Evolutionary conservation across 305 asterid genomes (phyloP).

Genomic region (Salvia sclarea): DNA sequence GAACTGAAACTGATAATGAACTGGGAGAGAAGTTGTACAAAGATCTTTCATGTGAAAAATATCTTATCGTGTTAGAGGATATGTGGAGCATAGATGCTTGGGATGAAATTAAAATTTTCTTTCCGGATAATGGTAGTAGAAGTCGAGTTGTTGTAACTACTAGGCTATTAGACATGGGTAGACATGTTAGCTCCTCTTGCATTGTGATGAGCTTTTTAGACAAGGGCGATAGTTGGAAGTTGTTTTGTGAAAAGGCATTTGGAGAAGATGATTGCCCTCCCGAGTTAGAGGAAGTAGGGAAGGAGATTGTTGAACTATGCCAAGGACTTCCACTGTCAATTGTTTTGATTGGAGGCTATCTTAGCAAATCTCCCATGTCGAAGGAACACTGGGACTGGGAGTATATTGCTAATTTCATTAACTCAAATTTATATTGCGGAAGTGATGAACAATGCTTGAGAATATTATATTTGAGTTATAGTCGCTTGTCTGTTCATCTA

Average conservation of each 20-base stretch:
- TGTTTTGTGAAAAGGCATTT: slow-evolving; percentile 4
- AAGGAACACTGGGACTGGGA: background rate
- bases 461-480: slow-evolving; percentile 1
- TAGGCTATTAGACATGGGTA: background rate
- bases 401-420: background rate
- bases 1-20: background rate
- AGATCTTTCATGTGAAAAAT: background rate
- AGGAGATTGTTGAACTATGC: background rate
- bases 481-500: background rate
- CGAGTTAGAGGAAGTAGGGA: slow-evolving; percentile 7
- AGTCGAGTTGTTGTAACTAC: slow-evolving; percentile 20
- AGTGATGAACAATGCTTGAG: background rate
- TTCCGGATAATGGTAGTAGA: background rate
- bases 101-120: background rate
- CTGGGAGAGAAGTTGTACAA: slow-evolving; percentile 13
- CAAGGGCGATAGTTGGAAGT: slow-evolving; percentile 29
- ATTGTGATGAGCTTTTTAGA: slow-evolving; percentile 5
- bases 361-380: background rate
- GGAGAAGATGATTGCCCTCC: background rate
- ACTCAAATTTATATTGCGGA: background rate
- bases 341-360: slow-evolving; percentile 16
- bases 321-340: slow-evolving; percentile 19
- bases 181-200: background rate
- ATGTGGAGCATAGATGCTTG: slow-evolving; percentile 11
- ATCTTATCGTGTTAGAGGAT: slow-evolving; percentile 24